Base-by-base conservation (phyloP, 306 rosid species). In the Cicer arietinum region DNA sequence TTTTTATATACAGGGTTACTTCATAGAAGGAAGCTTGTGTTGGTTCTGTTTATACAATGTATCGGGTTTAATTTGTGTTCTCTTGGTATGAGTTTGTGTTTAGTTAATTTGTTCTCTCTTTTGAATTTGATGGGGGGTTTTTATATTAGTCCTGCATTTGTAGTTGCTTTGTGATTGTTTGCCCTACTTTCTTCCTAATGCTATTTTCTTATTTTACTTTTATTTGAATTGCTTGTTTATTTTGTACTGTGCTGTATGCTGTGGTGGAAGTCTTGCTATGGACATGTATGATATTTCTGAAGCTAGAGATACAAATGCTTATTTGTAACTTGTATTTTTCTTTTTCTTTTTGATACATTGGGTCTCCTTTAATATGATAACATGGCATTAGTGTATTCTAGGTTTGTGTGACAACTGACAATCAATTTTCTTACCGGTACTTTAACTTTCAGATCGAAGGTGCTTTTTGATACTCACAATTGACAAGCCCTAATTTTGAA, bases 221-320 rank as follows among this genome's bases (percentile, higher is more conserved):
- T 37, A 25, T 41, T 46, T 25, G 40, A 44, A 50, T 56, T 40
- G 16, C 30, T 56, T 62, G 64, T 76, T 37, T 68, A 7, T 41
- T 73, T 65, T 13, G 8, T 69, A 18, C 46, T 2, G 40, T 79
- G 59, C 18, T 64, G 79, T 57, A 13, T 77, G 69, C 84, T 89
- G 94, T 70, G 86, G 93, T 87, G 89, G 89, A 88, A 75, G 88
- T 83, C 66, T 59, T 85, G 84, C 78, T 72, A 77, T 87, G 85
- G 89, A 84, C 83, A 87, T 87, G 85, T 88, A 77, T 79, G 83
- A 83, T 87, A 84, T 80, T 81, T 76, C 87, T 41, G 83, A 81
- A 74, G 62, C 66, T 78, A 79, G 84, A 50, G 81, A 79, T 66
- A 53, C 84, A 20, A 87, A 86, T 71, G 57, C 87, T 72, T 88